Evolutionary conservation across 2,329 filamentous ascomycete genomes (phyloP).

Genomic region (Colletotrichum lindemuthianum): DNA sequence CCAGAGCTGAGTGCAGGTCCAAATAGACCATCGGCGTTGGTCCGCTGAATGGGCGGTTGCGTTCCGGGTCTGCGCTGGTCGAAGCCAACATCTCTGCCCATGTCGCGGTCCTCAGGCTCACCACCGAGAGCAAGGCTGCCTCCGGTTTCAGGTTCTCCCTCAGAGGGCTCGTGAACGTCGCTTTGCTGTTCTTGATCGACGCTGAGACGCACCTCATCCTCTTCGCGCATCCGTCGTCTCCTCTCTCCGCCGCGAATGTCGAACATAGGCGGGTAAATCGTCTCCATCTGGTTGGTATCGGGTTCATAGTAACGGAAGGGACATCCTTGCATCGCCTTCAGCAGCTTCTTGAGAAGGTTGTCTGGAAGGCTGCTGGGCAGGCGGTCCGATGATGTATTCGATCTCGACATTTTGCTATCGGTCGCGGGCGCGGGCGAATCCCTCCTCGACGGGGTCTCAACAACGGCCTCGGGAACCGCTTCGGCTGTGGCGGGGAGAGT

Average conservation of each 20-base stretch:
- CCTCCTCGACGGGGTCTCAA: slow-evolving; percentile 46
- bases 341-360: slow-evolving; percentile 46
- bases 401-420: slow-evolving; percentile 14
- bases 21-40: slow-evolving; percentile 63
- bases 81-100: slow-evolving; percentile 59
- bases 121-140: slow-evolving; percentile 89
- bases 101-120: slow-evolving; percentile 85
- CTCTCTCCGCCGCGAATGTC: slow-evolving; percentile 85
- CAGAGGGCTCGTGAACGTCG: slow-evolving; percentile 61
- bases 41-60: slow-evolving; percentile 81
- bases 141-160: slow-evolving; percentile 83
- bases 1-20: slow-evolving; percentile 60
- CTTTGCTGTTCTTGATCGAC: slow-evolving; percentile 59
- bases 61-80: slow-evolving; percentile 73
- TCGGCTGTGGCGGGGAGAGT: slow-evolving; percentile 65
- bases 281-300: slow-evolving; percentile 37
- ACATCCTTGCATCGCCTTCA: slow-evolving; percentile 51
- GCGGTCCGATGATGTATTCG: slow-evolving; percentile 1
- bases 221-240: slow-evolving; percentile 79
- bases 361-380: slow-evolving; percentile 30
- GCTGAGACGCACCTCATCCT: slow-evolving; percentile 66
- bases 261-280: slow-evolving; percentile 75
- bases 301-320: slow-evolving; percentile 41
- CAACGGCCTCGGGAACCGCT: slow-evolving; percentile 55
- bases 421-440: slow-evolving; percentile 40